Evolutionary conservation across 2,329 filamentous ascomycete species (phyloP).

Genomic region (Colletotrichum abscissum): DNA sequence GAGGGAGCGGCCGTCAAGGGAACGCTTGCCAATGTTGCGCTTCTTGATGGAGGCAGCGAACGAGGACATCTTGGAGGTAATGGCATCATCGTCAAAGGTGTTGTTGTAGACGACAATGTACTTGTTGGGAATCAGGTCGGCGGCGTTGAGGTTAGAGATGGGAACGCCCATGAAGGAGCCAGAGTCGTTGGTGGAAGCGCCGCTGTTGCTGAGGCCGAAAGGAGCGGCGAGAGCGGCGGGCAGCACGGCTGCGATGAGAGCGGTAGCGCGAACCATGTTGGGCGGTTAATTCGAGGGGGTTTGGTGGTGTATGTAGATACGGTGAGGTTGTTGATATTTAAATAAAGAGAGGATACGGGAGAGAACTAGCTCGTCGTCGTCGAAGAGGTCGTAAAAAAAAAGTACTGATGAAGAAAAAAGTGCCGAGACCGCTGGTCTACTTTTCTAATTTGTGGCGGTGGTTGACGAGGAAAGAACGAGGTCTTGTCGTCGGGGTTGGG

Average conservation of each 20-base stretch:
- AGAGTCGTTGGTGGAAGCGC: constrained; percentile 37
- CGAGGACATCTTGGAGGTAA: constrained; percentile 60
- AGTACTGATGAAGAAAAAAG: constrained; percentile 22
- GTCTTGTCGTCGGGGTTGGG: constrained; percentile 18
- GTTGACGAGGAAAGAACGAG: constrained; percentile 15
- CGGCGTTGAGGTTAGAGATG: constrained; percentile 60
- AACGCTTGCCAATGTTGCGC: constrained; percentile 67
- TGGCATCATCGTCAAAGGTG: constrained; percentile 58
- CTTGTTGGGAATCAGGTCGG: constrained; percentile 62
- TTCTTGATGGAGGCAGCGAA: constrained; percentile 63
- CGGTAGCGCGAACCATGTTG: constrained; percentile 40
- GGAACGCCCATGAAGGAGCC: constrained; percentile 53
- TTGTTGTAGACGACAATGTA: constrained; percentile 76
- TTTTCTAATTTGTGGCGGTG: background rate
- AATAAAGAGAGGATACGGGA: constrained; percentile 28
- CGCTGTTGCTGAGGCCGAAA: constrained; percentile 35
- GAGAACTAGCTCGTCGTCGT: constrained; percentile 35
- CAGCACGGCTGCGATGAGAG: constrained; percentile 39
- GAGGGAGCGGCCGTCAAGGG: constrained; percentile 57
- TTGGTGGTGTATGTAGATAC: constrained; percentile 4
- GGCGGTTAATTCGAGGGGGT: background rate
- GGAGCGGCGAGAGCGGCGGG: constrained; percentile 40
- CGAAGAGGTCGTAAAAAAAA: constrained; percentile 8
- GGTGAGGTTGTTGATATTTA: constrained; percentile 18
- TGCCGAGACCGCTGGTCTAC: constrained; percentile 33